Evolutionary conservation across 2,329 filamentous ascomycete genomes (phyloP).

Genomic region (Rutstroemia sp.): DNA sequence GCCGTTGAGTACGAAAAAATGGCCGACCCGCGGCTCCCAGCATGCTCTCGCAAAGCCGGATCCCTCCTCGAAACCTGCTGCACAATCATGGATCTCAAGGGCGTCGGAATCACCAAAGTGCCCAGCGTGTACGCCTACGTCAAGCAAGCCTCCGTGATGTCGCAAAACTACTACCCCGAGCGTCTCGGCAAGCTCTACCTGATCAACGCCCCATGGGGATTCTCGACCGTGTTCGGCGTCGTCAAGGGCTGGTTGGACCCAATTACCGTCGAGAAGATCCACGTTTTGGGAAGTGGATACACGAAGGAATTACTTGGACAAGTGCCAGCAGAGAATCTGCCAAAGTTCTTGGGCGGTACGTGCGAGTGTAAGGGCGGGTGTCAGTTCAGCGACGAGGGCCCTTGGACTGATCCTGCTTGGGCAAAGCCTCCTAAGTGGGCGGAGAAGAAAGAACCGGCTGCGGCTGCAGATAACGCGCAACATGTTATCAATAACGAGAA

Average conservation of each 20-base stretch:
- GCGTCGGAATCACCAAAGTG: constrained; percentile 76
- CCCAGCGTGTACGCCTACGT: constrained; percentile 85
- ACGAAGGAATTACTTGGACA: constrained; percentile 78
- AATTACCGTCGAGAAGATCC: constrained; percentile 93
- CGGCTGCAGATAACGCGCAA: constrained; percentile 39
- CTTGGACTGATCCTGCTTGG: constrained; percentile 73
- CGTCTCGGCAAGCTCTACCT: constrained; percentile 92
- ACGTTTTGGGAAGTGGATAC: constrained; percentile 77
- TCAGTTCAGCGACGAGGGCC: constrained; percentile 78
- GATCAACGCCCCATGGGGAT: constrained; percentile 97
- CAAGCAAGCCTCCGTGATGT: constrained; percentile 75
- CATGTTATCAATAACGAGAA: constrained; percentile 32
- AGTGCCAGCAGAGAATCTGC: constrained; percentile 83
- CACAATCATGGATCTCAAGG: constrained; percentile 97
- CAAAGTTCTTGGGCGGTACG: constrained; percentile 73
- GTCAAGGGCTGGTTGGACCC: constrained; percentile 95
- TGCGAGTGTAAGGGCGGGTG: constrained; percentile 83
- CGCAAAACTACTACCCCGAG: constrained; percentile 99
- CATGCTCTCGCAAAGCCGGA: constrained; percentile 87
- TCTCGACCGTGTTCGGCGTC: constrained; percentile 75
- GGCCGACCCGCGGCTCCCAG: constrained; percentile 84
- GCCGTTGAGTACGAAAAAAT: constrained; percentile 98
- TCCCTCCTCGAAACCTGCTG: constrained; percentile 94
- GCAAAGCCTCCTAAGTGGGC: constrained; percentile 56
- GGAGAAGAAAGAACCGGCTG: not conserved